Percentiles rank a stretch among this genome's conserved stretches.
Conservation (phyloP, 164 flowering plant species). For the Tetracentron sinense region DNA sequence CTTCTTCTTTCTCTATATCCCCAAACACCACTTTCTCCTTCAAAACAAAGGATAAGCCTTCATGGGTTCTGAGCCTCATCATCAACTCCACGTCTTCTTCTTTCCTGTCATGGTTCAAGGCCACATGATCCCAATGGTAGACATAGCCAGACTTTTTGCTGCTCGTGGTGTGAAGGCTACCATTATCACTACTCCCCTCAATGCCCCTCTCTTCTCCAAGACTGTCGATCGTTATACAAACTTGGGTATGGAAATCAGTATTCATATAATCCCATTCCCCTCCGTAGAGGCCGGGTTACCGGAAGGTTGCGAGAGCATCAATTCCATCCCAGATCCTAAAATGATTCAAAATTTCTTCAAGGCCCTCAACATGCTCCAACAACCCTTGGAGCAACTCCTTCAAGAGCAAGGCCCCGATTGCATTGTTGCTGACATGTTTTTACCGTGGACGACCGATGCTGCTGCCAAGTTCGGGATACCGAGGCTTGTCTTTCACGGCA, state of each 20-base stretch:
- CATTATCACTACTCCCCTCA: slow-evolving; percentile 43
- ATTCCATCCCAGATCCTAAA: slow-evolving; percentile 8
- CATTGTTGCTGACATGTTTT: slow-evolving; percentile 48
- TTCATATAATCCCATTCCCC: slow-evolving; percentile 28
- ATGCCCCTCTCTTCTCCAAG: slow-evolving; percentile 20
- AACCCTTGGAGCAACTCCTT: slow-evolving; percentile 34
- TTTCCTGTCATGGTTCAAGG: slow-evolving; percentile 49
- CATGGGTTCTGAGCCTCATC: slow-evolving; percentile 12
- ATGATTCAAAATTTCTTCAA: slow-evolving; percentile 16
- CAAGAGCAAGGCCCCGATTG: slow-evolving; percentile 32
- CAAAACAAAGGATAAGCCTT: background rate
- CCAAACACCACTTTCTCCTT: too few relatives aligned
- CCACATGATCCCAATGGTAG: slow-evolving; percentile 46
- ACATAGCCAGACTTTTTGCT: slow-evolving; percentile 49
- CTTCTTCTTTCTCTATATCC: too few relatives aligned
- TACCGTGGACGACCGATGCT: slow-evolving; percentile 47
- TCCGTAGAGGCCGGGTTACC: slow-evolving; percentile 36
- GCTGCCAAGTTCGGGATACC: slow-evolving; percentile 46
- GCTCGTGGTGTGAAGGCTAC: slow-evolving; percentile 39
- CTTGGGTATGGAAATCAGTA: slow-evolving; percentile 15
- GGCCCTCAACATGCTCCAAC: slow-evolving; percentile 22
- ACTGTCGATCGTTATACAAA: slow-evolving; percentile 12
- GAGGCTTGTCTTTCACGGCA: slow-evolving; percentile 44
- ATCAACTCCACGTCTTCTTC: slow-evolving; percentile 27
- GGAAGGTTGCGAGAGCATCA: slow-evolving; percentile 26